Base-by-base conservation (phyloP, 768 basidiomycete species). In the Terana coerulea region DNA sequence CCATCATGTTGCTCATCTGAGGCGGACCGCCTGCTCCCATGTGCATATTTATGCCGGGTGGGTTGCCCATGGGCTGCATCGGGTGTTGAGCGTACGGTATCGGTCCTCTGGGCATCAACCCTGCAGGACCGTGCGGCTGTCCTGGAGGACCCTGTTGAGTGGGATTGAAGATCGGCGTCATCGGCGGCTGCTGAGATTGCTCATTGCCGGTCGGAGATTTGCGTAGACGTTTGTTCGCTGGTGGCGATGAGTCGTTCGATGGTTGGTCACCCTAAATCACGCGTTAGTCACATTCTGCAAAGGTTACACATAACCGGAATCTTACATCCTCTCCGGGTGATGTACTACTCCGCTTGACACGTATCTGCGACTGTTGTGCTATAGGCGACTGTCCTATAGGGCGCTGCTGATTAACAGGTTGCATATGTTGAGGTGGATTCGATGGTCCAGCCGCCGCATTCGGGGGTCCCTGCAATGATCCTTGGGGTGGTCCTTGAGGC, bases 361-460 rank as follows among this genome's bases (percentile, higher is more conserved):
- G 61, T 17, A 58, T 56, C 14, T 55, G 56, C 41, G 1, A 51
- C 41, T 34, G 56, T 49, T 31, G 55, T 37, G n/a, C n/a, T 45
- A 62, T 44, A 56, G 45, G 67, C 46, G 69, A 70, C 50, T 43
- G 40, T 15, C 30, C 44, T 4, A 45, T 30, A 30, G 44, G 54
- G 7, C 30, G 39, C 1, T 31, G 39, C 33, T 44, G 51, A 12
- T 69, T 70, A 48, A 68, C 71, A 30, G 67, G 66, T 42, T 68
- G 56, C 53, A 67, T 61, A 59, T 72, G 61, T 36, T 51, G 51
- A 49, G 40, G 58, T n/a, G 47, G 56, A 24, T 58, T 61, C 5
- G 80, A 75, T 46, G 81, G 73, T 17, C 77, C 69, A 31, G 70
- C 61, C 47, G 69, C 53, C 48, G 75, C 70, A 61, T 76, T 72